Evolutionary conservation across 345 rosid species (phyloP).

Genomic region (Syzygium aqueum): DNA sequence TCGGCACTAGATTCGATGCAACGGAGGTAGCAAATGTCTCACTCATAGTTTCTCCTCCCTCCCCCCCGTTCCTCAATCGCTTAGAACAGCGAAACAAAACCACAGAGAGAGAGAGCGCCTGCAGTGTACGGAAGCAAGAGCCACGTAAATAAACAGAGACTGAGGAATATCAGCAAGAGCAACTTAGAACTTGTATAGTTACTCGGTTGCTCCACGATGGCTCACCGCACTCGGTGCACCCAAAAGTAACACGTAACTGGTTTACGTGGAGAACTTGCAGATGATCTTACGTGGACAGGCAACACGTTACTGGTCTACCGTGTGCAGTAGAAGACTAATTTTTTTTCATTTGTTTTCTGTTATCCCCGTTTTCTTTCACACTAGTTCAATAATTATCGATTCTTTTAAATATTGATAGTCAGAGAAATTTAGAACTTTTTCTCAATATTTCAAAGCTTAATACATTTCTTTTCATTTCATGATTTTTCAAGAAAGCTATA

Average conservation of each 20-base stretch:
- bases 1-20: neutral
- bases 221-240: neutral
- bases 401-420: too few species aligned
- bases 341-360: too few species aligned
- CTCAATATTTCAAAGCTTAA: neutral
- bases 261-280: neutral
- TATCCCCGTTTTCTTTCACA: too few species aligned
- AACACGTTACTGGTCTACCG: neutral
- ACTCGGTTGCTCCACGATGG: neutral
- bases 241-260: neutral
- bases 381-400: neutral
- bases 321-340: neutral
- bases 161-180: neutral
- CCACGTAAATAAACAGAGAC: neutral
- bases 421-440: neutral
- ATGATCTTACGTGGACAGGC: neutral
- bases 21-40: rapidly evolving
- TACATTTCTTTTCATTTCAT: too few species aligned
- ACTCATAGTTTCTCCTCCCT: neutral
- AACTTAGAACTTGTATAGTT: rapidly evolving
- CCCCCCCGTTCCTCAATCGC: neutral
- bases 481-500: too few species aligned
- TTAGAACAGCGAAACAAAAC: neutral
- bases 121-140: neutral
- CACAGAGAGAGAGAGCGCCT: neutral